These are phyloP conservation scores for Cyathus striatus DNA, from an alignment of 768 basidiomycete species.

Conservation along the genomic window DNA sequence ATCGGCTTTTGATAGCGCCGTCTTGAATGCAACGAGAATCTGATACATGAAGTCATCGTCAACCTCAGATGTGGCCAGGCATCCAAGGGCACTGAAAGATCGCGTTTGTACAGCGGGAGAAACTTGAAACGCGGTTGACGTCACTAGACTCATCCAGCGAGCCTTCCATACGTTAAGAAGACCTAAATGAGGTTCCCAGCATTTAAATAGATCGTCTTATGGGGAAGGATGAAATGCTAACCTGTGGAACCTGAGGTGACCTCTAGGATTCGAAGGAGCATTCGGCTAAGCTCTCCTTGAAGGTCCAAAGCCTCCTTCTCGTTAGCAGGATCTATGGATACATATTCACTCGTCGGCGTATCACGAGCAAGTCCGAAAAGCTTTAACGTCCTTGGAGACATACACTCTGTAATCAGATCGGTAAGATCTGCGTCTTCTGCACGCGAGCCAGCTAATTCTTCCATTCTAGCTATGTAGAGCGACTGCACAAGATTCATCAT, in stretches of 20 bases:
- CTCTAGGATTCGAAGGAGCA: slow-evolving; percentile 62
- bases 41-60: slow-evolving; percentile 94
- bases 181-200: no score
- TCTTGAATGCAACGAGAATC: slow-evolving; percentile 83
- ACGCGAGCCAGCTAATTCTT: no score
- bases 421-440: slow-evolving; percentile 61
- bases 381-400: slow-evolving; percentile 49
- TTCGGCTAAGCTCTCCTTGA: slow-evolving; percentile 58
- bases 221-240: no score
- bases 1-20: slow-evolving; percentile 60
- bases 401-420: slow-evolving; percentile 56
- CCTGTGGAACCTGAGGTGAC: slow-evolving; percentile 66
- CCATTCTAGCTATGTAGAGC: slow-evolving; percentile 55
- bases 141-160: slow-evolving; percentile 88
- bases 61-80: slow-evolving; percentile 78
- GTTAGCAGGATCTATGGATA: slow-evolving; percentile 44
- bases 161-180: slow-evolving; percentile 84
- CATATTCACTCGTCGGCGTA: slow-evolving; percentile 66
- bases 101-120: slow-evolving; percentile 85
- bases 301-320: slow-evolving; percentile 57
- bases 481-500: slow-evolving; percentile 81
- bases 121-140: slow-evolving; percentile 85
- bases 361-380: slow-evolving; percentile 70
- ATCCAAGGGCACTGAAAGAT: slow-evolving; percentile 78
- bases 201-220: no score